A percentile compares a stretch with the other conserved stretches of the same genome.
Conservation (phyloP, 2,329 filamentous ascomycete genomes). For the Scedosporium boydii region DNA sequence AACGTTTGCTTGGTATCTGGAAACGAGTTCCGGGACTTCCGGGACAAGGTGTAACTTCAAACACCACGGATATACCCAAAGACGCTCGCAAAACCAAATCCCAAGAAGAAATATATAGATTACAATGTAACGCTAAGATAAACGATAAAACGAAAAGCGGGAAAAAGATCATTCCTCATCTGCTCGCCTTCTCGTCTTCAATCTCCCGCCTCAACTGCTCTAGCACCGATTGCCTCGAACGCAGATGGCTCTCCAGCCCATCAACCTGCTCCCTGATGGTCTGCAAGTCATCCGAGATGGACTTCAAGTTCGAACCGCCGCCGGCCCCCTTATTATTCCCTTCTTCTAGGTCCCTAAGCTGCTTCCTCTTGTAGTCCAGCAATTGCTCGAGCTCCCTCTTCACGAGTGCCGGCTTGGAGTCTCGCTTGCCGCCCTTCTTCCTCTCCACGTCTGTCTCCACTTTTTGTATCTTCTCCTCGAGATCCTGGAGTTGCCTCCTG, state of each 20-base stretch:
- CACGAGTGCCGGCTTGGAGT: conserved; percentile 79
- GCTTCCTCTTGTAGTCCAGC: conserved; percentile 85
- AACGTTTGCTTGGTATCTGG: no score
- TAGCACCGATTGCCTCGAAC: conserved; percentile 64
- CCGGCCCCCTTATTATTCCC: conserved; percentile 59
- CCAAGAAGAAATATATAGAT: background rate
- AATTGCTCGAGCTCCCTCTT: conserved; percentile 92
- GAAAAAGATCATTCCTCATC: conserved; percentile 18
- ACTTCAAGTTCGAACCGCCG: conserved; percentile 59
- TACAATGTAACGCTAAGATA: background rate
- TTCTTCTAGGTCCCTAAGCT: conserved; percentile 65
- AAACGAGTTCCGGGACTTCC: no score
- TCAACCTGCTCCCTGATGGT: conserved; percentile 93
- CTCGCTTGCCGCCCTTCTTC: conserved; percentile 53
- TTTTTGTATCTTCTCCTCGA: conserved; percentile 78
- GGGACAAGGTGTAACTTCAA: no score
- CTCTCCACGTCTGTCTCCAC: conserved; percentile 67
- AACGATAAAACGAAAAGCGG: background rate
- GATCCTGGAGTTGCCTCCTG: conserved; percentile 81
- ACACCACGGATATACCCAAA: no score
- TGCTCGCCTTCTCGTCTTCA: conserved; percentile 68
- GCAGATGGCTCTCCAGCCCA: conserved; percentile 74
- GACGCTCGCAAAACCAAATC: no score
- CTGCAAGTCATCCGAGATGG: conserved; percentile 74
- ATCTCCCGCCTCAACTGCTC: conserved; percentile 72